These are phyloP conservation scores for Cyberlindnera petersonii DNA, from an alignment of 805 yeast species.

Conservation along the genomic window DNA sequence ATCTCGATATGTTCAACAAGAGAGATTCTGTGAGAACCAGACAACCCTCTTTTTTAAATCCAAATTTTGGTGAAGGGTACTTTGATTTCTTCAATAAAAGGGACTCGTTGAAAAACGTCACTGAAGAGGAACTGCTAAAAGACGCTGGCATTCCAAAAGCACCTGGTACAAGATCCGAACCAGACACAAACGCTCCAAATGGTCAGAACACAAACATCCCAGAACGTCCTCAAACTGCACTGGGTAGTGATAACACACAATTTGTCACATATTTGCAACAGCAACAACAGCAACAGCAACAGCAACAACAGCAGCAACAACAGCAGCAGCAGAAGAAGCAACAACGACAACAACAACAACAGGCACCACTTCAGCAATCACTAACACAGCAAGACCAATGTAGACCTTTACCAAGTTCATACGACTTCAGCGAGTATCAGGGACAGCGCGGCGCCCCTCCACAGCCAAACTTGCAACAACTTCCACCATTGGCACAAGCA, in stretches of 20 bases:
- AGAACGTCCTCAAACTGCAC: constrained; percentile 13
- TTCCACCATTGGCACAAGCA: constrained; percentile 1
- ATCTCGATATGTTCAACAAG: constrained; percentile 25
- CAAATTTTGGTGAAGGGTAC: no score
- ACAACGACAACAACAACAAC: constrained; percentile 8
- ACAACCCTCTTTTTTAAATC: constrained; percentile 17
- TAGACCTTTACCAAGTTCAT: constrained; percentile 2
- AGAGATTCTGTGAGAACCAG: constrained; percentile 28
- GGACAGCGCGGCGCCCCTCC: neutral
- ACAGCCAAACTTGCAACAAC: constrained; percentile 1
- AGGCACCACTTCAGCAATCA: constrained; percentile 1
- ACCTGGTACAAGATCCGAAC: constrained; percentile 22
- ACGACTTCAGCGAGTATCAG: constrained; percentile 3
- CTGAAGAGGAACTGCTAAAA: constrained; percentile 15
- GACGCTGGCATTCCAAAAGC: constrained; percentile 14
- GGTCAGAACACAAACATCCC: constrained; percentile 11
- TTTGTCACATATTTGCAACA: constrained; percentile 6
- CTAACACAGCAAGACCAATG: neutral
- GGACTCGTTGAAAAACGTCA: constrained; percentile 25
- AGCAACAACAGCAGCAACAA: constrained; percentile 4
- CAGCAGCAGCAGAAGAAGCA: constrained; percentile 10
- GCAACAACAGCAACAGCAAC: constrained; percentile 2
- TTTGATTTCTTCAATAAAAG: constrained; percentile 27
- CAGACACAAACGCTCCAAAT: constrained; percentile 16
- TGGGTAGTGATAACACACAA: constrained; percentile 8